phyloP scores from a whole-genome alignment of 2,329 filamentous ascomycete genomes.

The Mycosphaerella sp. region DNA sequence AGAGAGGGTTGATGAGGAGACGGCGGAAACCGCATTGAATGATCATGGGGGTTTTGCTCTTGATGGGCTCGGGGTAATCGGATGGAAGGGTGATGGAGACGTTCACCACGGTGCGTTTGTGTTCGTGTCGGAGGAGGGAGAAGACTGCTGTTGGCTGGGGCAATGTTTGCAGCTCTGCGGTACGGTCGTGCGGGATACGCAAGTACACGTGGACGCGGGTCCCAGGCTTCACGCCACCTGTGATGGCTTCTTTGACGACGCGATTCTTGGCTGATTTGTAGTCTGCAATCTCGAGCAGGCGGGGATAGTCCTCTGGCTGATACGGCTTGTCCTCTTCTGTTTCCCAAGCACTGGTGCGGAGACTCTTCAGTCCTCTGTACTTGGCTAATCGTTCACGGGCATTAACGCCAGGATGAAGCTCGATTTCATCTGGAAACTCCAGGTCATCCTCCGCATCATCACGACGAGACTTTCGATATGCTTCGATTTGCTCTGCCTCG shows the following conservation, averaged over 20 bases:
- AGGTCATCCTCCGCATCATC: slow-evolving; percentile 75
- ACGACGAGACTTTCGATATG: slow-evolving; percentile 70
- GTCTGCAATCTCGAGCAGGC: slow-evolving; percentile 79
- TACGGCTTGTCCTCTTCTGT: slow-evolving; percentile 78
- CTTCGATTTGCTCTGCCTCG: slow-evolving; percentile 72
- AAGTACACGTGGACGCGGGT: slow-evolving; percentile 78
- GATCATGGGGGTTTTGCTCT: slow-evolving; percentile 86
- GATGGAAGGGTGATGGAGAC: slow-evolving; percentile 80
- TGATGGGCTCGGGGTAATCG: slow-evolving; percentile 68
- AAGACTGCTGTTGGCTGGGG: slow-evolving; percentile 65
- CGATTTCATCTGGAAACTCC: slow-evolving; percentile 96
- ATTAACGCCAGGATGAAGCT: slow-evolving; percentile 78
- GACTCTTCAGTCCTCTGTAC: slow-evolving; percentile 86
- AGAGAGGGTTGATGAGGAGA: slow-evolving; percentile 81
- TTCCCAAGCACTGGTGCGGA: slow-evolving; percentile 83
- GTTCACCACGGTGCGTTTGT: slow-evolving; percentile 87
- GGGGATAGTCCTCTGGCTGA: slow-evolving; percentile 83
- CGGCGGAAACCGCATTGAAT: slow-evolving; percentile 85
- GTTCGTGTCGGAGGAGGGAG: slow-evolving; percentile 85
- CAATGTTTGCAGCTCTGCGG: slow-evolving; percentile 49
- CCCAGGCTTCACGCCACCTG: slow-evolving; percentile 80
- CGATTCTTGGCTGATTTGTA: slow-evolving; percentile 78
- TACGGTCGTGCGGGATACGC: slow-evolving; percentile 39
- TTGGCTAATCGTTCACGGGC: slow-evolving; percentile 78
- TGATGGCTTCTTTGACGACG: slow-evolving; percentile 70